Evolutionary conservation across 768 basidiomycete genomes (phyloP).

Genomic region (Leucocoprinus sp.): DNA sequence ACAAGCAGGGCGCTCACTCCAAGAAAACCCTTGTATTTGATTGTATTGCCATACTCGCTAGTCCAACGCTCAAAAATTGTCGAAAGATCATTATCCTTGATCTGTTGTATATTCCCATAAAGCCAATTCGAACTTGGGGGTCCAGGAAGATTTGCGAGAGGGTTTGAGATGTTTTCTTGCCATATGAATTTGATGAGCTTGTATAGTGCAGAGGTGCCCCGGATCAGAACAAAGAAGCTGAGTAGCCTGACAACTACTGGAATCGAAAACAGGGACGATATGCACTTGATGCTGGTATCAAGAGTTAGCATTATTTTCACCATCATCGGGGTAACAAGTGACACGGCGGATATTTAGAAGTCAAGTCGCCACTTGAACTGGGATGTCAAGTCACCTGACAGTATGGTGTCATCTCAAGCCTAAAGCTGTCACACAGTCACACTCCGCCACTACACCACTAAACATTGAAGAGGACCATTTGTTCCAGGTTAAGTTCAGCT

Average conservation of each 20-base stretch:
- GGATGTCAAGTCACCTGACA: too few species aligned
- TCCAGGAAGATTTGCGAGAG: constrained; percentile 42
- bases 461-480: too few species aligned
- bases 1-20: constrained; percentile 26
- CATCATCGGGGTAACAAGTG: too few species aligned
- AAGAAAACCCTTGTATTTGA: constrained; percentile 36
- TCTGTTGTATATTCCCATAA: constrained; percentile 40
- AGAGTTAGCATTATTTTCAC: too few species aligned
- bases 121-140: constrained; percentile 37
- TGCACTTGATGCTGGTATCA: too few species aligned
- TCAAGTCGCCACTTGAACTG: too few species aligned
- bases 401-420: too few species aligned
- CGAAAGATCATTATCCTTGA: constrained; percentile 29
- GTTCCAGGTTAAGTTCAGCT: too few species aligned
- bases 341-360: too few species aligned
- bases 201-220: constrained; percentile 23
- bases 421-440: too few species aligned
- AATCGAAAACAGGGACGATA: too few species aligned
- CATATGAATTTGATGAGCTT: constrained; percentile 24
- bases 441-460: too few species aligned
- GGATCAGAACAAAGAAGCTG: constrained; percentile 16
- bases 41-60: constrained; percentile 36
- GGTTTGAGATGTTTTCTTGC: constrained; percentile 25
- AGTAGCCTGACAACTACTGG: constrained; percentile 15
- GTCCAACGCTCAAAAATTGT: constrained; percentile 34